Evolutionary conservation across 2,329 filamentous ascomycete species (phyloP).

Genomic region (Coccinonectria pachysandricola): DNA sequence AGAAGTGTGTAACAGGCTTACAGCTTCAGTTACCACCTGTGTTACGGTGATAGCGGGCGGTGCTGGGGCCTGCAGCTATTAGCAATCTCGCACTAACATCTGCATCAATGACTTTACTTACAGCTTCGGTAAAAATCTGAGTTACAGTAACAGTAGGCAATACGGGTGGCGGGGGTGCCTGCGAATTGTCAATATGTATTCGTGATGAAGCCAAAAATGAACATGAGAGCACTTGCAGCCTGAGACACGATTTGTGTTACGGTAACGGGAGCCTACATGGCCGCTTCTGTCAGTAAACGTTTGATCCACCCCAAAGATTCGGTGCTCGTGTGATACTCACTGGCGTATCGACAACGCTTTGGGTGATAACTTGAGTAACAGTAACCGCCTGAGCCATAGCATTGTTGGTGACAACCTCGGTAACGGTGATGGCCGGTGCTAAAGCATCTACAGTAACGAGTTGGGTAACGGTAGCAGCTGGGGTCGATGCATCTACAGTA

Average conservation of each 20-base stretch:
- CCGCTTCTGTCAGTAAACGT: not conserved
- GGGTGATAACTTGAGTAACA: not conserved
- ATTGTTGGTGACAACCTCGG: not conserved
- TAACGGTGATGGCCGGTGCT: not conserved
- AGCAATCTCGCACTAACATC: not conserved
- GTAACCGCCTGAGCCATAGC: not conserved
- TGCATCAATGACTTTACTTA: conserved; percentile 1
- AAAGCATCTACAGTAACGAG: not conserved
- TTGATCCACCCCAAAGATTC: not conserved
- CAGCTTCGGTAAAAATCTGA: conserved; percentile 5
- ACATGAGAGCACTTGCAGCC: conserved; percentile 6
- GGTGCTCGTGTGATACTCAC: not conserved
- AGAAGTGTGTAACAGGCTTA: not conserved
- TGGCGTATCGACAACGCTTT: too few relatives aligned
- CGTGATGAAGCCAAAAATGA: not conserved
- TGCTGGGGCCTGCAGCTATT: not conserved
- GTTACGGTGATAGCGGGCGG: not conserved
- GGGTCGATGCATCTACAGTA: too few relatives aligned
- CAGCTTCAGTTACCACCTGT: not conserved
- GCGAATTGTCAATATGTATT: not conserved
- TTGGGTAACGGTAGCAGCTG: not conserved
- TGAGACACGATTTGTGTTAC: conserved; percentile 10
- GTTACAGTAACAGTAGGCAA: conserved; percentile 9
- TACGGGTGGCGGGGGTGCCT: not conserved
- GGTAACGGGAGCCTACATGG: not conserved